Percentiles rank a stretch among this genome's conserved stretches.
These are phyloP conservation scores for Thymus quinquecostatus DNA, from an alignment of 257 asterid genomes.

Conservation along the genomic window DNA sequence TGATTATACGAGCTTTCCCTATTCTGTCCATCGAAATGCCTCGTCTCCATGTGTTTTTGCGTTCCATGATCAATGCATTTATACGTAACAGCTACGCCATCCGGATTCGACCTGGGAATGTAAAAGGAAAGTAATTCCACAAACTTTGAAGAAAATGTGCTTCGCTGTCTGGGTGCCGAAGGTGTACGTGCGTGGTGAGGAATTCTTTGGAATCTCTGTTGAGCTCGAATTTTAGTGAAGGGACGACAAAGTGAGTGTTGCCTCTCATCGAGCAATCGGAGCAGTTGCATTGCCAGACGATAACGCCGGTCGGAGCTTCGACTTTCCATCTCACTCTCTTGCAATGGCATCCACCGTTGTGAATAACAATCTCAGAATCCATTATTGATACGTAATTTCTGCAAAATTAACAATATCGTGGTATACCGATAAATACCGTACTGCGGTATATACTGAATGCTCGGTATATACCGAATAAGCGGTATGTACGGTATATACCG, in stretches of 20 bases:
- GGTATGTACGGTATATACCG: no score
- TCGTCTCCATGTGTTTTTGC: constrained; percentile 64
- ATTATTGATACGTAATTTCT: constrained; percentile 26
- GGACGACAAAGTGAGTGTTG: constrained; percentile 75
- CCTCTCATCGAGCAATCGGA: constrained; percentile 85
- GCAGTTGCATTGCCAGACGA: constrained; percentile 85
- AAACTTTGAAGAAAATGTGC: constrained; percentile 80
- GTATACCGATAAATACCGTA: no score
- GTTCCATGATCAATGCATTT: constrained; percentile 77
- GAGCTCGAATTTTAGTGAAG: constrained; percentile 66
- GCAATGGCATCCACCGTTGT: constrained; percentile 93
- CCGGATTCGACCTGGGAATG: constrained; percentile 82
- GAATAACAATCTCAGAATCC: constrained; percentile 53
- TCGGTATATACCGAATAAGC: no score
- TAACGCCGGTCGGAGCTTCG: constrained; percentile 51
- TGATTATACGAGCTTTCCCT: constrained; percentile 62
- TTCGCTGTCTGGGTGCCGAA: constrained; percentile 84
- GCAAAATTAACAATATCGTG: not conserved
- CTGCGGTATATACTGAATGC: no score
- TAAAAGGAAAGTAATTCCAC: constrained; percentile 92
- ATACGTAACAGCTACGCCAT: constrained; percentile 62
- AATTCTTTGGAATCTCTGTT: constrained; percentile 62
- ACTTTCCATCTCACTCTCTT: constrained; percentile 70
- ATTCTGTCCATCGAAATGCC: constrained; percentile 60
- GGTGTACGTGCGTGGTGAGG: constrained; percentile 72